Evolutionary conservation across 2,329 filamentous ascomycete species (phyloP).

Genomic region (Colletotrichum endophyticum): DNA sequence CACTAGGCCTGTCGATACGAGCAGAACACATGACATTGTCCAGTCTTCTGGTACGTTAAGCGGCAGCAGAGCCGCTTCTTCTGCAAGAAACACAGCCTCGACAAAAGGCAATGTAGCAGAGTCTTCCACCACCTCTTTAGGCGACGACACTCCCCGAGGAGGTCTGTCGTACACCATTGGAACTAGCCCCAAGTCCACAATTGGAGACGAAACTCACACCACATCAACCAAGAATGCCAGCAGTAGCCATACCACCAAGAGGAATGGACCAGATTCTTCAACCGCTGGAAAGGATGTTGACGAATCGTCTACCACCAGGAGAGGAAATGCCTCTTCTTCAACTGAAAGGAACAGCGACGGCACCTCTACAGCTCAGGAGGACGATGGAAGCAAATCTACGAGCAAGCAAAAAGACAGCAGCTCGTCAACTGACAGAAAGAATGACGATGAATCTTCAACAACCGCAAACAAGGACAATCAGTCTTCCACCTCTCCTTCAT

Average conservation of each 20-base stretch:
- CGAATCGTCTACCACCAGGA: background rate
- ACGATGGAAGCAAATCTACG: background rate
- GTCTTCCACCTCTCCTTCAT: background rate
- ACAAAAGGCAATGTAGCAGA: background rate
- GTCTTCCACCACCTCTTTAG: background rate
- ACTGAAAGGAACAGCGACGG: background rate
- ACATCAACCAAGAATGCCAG: background rate
- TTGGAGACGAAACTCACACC: background rate
- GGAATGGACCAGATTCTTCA: background rate
- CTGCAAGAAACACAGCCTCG: accelerated
- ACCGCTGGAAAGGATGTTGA: background rate
- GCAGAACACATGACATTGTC: background rate
- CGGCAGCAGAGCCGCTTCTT: background rate
- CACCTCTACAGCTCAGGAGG: background rate
- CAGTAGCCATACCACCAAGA: background rate
- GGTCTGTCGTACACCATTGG: background rate
- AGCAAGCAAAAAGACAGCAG: background rate
- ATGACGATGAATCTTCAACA: background rate
- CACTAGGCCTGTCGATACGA: background rate
- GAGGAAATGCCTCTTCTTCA: background rate
- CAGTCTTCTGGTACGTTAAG: background rate
- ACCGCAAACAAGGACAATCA: background rate
- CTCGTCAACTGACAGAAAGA: background rate
- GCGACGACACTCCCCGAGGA: background rate
- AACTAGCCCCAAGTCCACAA: background rate